Evolutionary conservation across 495 filamentous ascomycete genomes (phyloP), one percentile per base, ranked within the genome.

Genomic region (Haplographium delicatum): DNA sequence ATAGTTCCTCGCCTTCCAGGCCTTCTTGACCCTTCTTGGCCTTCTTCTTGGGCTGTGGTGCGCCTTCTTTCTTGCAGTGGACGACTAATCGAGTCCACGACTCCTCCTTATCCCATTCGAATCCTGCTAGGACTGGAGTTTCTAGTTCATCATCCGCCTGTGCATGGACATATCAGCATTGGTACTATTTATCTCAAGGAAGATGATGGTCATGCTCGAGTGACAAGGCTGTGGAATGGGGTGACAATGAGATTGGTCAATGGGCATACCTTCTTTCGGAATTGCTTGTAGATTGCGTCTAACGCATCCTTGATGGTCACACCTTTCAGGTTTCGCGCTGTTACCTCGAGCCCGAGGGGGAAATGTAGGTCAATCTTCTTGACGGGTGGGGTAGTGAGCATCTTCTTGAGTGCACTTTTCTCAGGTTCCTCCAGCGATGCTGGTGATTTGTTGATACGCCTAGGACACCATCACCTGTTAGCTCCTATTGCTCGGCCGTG

Each of bases 281-380:
- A 93, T 57, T 85, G 80, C 74, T 95, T 95, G 77, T 93, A 74
- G 72, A 96, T 95, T 58, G 86, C 90, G 66, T 95, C 89, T 63
- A 95, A 65, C 47, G 88, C 90, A 68, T 96, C 90, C 72, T 94
- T 95, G 74, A 96, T 88, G 31, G 90, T 96, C 55, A 96, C 89
- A 28, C 90, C 90, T 66, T 91, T 91, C 52, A 86, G 67, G 66
- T 96, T 96, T 55, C 90, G 78, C 56, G 89, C 90, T 31, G 87
- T 88, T 60, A 96, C 87, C 56, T 89, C 83, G 6, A 89, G 72
- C n/a, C 90, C 90, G 30, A 91, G 73, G 4, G 86, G 83, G 76
- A 91, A 94, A 65, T 88, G 80, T 9, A 96, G 75, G 72, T 95
- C 88, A 69, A 96, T 87, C 72, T 90, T 91, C 78, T 91, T 95